These are phyloP conservation scores for Bonnemaisonia californica DNA, from an alignment of 31 red algal genomes.

Conservation along the genomic window DNA sequence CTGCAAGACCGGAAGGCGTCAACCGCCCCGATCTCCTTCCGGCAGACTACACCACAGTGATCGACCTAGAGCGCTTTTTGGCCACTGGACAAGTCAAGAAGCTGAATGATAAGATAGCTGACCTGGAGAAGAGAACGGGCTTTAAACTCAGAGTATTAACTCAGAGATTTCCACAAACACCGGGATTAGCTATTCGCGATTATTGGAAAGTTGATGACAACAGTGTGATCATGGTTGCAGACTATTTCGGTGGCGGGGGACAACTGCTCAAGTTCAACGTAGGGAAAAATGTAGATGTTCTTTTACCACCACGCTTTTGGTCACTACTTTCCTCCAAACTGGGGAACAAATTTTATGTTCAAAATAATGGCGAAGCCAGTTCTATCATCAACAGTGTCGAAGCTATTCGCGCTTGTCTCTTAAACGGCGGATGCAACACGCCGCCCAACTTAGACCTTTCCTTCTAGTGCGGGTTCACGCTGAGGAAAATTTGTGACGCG, in stretches of 20 bases:
- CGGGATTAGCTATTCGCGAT: constrained; percentile 91
- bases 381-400: constrained; percentile 88
- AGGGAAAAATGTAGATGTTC: constrained; percentile 76
- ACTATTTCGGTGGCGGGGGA: constrained; percentile 91
- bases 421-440: constrained; percentile 48
- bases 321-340: constrained; percentile 73
- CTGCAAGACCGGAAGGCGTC: constrained; percentile 85
- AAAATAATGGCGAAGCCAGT: constrained; percentile 85
- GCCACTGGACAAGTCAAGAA: constrained; percentile 65
- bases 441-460: constrained; percentile 50
- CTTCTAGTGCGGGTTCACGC: constrained; percentile 10
- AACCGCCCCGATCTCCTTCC: constrained; percentile 94
- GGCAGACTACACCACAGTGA: constrained; percentile 47
- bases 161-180: constrained; percentile 91
- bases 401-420: constrained; percentile 63
- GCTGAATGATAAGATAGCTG: constrained; percentile 59
- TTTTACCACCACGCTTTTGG: constrained; percentile 94
- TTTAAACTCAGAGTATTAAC: constrained; percentile 93
- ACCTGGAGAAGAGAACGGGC: constrained; percentile 76
- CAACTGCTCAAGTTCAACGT: constrained; percentile 99
- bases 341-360: constrained; percentile 97
- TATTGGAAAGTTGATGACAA: constrained; percentile 95
- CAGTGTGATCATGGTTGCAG: constrained; percentile 93
- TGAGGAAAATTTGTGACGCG: too few relatives aligned
- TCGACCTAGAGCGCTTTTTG: constrained; percentile 91